Conservation (phyloP, 257 asterid species). For the Lycium barbarum region DNA sequence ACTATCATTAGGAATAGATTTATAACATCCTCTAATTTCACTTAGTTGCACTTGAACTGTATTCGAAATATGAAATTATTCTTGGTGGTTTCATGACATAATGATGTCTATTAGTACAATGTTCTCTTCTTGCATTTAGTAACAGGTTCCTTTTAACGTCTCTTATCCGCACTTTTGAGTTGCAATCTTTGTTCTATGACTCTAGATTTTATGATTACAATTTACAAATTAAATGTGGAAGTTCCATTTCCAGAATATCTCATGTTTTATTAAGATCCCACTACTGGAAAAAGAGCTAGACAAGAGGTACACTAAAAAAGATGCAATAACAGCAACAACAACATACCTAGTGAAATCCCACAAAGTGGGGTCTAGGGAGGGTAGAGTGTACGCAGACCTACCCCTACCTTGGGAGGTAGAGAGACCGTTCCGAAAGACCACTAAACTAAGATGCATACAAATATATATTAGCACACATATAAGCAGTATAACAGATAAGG, state of each 20-base stretch:
- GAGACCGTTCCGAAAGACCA: too few species aligned
- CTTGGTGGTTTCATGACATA: not conserved
- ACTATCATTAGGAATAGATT: conserved; percentile 48
- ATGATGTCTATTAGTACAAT: not conserved
- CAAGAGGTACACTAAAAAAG: not conserved
- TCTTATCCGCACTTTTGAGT: not conserved
- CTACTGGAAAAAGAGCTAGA: not conserved
- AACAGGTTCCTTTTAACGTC: not conserved
- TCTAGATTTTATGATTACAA: not conserved
- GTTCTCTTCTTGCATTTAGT: not conserved
- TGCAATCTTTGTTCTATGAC: not conserved
- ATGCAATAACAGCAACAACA: too few species aligned
- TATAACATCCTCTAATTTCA: conserved; percentile 47
- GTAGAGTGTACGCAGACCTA: too few species aligned
- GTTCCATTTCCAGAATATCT: not conserved
- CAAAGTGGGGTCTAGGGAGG: too few species aligned
- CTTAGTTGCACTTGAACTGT: not conserved
- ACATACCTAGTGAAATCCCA: too few species aligned
- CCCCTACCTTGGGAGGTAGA: too few species aligned
- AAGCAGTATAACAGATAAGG: not conserved
- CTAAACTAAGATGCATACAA: not conserved
- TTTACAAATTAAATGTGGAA: not conserved
- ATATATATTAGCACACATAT: not conserved
- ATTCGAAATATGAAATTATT: not conserved
- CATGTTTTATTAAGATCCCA: not conserved